Percentiles rank a stretch among this genome's conserved stretches.
Conservation (phyloP, 257 asterid genomes). For the Solanum rostratum region DNA sequence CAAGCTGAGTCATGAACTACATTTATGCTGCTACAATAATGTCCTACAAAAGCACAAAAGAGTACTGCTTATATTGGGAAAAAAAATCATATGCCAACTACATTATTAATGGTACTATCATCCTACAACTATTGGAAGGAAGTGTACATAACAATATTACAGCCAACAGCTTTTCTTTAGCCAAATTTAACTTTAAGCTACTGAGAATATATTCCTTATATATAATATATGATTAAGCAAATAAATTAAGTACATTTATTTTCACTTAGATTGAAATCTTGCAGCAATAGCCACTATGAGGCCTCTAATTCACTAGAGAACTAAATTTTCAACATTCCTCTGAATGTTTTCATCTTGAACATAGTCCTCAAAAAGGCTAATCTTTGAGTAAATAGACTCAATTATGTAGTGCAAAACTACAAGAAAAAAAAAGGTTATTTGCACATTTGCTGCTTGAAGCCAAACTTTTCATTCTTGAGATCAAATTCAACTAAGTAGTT, state of each 20-base stretch:
- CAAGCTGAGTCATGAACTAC: not conserved
- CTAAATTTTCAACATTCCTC: not conserved
- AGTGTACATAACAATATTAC: not conserved
- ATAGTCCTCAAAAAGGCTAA: not conserved
- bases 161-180: not conserved
- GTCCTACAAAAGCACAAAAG: not conserved
- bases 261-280: not conserved
- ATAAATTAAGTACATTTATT: not conserved
- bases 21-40: not conserved
- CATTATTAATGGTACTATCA: not conserved
- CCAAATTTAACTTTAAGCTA: not conserved
- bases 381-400: not conserved
- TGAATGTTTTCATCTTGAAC: not conserved
- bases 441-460: slow-evolving; percentile 58
- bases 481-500: slow-evolving; percentile 69
- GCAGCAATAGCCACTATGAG: not conserved
- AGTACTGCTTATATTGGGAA: not conserved
- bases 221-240: not conserved
- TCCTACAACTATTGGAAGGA: not conserved
- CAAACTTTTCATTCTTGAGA: slow-evolving; percentile 59
- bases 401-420: not conserved
- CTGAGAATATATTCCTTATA: not conserved
- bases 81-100: not conserved
- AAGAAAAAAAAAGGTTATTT: slow-evolving; percentile 8
- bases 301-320: not conserved